phyloP scores from a whole-genome alignment of 495 filamentous ascomycete genomes.

The Sordaria brevicollis region DNA sequence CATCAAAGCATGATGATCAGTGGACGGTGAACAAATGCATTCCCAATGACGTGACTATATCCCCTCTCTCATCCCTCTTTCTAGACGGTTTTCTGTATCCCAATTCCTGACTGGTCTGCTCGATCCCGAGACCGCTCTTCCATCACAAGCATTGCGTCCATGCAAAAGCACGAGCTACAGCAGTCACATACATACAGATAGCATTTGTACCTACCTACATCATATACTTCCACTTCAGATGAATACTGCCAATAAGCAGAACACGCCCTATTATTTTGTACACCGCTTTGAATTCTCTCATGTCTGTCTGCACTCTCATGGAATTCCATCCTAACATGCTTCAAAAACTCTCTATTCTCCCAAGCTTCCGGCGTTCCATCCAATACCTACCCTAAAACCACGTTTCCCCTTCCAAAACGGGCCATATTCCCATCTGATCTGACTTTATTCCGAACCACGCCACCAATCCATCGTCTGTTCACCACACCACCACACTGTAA shows the following conservation, averaged over 20 bases:
- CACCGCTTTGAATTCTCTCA: no score
- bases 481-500: not conserved
- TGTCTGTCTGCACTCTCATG: no score
- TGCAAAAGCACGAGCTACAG: not conserved
- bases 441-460: not conserved
- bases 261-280: no score
- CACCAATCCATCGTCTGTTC: not conserved
- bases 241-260: no score
- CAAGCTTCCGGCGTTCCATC: no score
- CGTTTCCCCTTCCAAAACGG: no score
- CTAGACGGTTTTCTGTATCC: not conserved
- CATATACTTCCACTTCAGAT: no score
- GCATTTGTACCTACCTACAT: not conserved
- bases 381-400: not conserved
- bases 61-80: not conserved
- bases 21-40: not conserved
- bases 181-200: not conserved
- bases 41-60: not conserved
- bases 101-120: not conserved
- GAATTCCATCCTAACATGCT: no score
- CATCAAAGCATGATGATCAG: not conserved
- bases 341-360: no score
- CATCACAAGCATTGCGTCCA: not conserved
- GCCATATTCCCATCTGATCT: not conserved
- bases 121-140: not conserved